phyloP scores from a whole-genome alignment of 495 filamentous ascomycete species.

The Aspergillus olivimuriae region DNA sequence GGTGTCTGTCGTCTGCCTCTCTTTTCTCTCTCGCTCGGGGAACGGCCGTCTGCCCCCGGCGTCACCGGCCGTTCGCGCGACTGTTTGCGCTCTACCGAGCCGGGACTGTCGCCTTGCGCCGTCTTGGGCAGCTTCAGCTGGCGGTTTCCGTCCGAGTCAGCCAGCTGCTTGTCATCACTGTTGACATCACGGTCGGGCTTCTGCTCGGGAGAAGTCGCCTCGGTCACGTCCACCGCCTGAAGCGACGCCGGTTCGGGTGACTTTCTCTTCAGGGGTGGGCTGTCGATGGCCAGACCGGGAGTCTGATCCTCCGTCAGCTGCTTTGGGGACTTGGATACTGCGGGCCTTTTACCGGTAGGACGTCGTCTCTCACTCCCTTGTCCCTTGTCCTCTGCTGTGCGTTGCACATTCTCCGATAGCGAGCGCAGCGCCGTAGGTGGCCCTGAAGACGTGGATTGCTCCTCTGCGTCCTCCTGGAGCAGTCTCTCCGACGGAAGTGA shows the following conservation, averaged over 20 bases:
- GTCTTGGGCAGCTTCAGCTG: slow-evolving; percentile 33
- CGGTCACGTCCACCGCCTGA: background rate
- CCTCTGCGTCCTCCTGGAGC: slow-evolving; percentile 26
- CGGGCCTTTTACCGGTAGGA: slow-evolving; percentile 1
- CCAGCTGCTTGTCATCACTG: too few relatives aligned
- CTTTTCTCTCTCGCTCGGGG: slow-evolving; percentile 12
- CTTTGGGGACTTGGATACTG: slow-evolving; percentile 14
- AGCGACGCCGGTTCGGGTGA: slow-evolving; percentile 14
- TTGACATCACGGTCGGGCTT: too few relatives aligned
- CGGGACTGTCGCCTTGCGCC: slow-evolving; percentile 32
- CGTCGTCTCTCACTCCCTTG: slow-evolving; percentile 11
- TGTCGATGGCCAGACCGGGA: slow-evolving; percentile 26
- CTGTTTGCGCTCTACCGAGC: slow-evolving; percentile 30
- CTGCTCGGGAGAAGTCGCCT: too few relatives aligned
- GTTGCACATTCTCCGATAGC: slow-evolving; percentile 2
- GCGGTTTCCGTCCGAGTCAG: too few relatives aligned
- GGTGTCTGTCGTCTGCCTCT: slow-evolving; percentile 10
- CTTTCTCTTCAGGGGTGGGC: slow-evolving; percentile 38
- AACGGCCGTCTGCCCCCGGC: slow-evolving; percentile 3
- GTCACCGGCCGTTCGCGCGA: slow-evolving; percentile 1
- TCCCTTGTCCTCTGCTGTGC: slow-evolving; percentile 2
- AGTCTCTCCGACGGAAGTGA: slow-evolving; percentile 56
- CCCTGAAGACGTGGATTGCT: background rate
- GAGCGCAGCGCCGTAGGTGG: slow-evolving; percentile 16
- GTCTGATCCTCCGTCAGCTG: slow-evolving; percentile 10